A percentile compares a stretch with the other conserved stretches of the same genome.
Evolutionary conservation across 345 rosid species (phyloP).

Genomic region (Eucalyptus cladocalyx): DNA sequence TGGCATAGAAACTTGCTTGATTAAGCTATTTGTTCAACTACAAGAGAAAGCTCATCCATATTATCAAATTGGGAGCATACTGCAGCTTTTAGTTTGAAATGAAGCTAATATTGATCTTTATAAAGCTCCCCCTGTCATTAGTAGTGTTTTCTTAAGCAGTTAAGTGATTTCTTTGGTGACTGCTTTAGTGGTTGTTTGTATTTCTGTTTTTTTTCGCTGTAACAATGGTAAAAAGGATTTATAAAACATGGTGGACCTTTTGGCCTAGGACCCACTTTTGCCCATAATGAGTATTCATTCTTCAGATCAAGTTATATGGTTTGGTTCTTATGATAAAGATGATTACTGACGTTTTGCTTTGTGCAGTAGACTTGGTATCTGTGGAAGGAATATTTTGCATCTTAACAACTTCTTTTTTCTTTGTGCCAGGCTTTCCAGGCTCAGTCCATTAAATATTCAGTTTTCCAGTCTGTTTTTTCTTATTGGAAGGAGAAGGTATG

Average conservation of each 20-base stretch:
- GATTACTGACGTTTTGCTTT: not conserved
- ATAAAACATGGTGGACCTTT: not conserved
- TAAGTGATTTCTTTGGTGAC: not conserved
- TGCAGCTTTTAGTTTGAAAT: not conserved
- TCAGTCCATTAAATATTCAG: conserved; percentile 44
- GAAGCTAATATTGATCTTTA: not conserved
- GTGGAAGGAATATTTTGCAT: not conserved
- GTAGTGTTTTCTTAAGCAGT: not conserved
- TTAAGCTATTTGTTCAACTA: not conserved
- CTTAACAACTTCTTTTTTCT: not conserved
- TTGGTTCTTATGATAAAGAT: not conserved
- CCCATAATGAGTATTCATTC: not conserved
- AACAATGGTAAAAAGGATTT: not conserved
- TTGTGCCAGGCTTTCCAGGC: conserved; percentile 63
- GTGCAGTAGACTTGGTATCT: not conserved
- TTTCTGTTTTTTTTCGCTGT: not conserved
- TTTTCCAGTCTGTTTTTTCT: conserved; percentile 61
- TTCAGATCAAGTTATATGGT: not conserved
- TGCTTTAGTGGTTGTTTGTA: not conserved
- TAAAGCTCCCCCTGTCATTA: not conserved
- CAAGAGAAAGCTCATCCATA: not conserved
- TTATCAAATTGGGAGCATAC: not conserved
- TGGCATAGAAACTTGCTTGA: not conserved
- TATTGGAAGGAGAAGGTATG: conserved; percentile 95
- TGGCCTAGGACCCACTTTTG: not conserved